phyloP scores from a whole-genome alignment of 2,329 filamentous ascomycete species.

The Penicillium sp. region DNA sequence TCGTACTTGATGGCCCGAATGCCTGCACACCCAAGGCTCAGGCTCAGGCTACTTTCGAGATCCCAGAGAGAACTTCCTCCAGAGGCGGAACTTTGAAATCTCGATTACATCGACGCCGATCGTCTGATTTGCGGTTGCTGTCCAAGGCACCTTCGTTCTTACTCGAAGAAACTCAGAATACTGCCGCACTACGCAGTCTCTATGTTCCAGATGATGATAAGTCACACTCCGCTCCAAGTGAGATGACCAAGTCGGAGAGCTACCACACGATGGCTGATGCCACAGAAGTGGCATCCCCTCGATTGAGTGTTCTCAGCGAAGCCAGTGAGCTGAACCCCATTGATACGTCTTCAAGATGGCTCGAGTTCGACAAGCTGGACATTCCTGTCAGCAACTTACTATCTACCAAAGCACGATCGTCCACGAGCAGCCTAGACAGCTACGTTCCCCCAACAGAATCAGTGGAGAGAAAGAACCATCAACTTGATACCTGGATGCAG shows the following conservation, averaged over 20 bases:
- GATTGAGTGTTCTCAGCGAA: slow-evolving; percentile 45
- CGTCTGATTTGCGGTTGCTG: slow-evolving; percentile 27
- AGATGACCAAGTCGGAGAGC: slow-evolving; percentile 36
- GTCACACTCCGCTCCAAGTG: slow-evolving; percentile 27
- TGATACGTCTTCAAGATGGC: slow-evolving; percentile 22
- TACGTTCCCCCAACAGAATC: slow-evolving; percentile 14
- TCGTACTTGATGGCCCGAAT: slow-evolving; percentile 27
- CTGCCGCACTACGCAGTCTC: slow-evolving; percentile 40
- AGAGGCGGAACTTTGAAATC: slow-evolving; percentile 23
- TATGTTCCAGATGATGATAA: slow-evolving; percentile 33
- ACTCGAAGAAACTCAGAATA: slow-evolving; percentile 35
- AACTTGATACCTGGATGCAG: slow-evolving; percentile 35
- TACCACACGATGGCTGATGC: slow-evolving; percentile 34
- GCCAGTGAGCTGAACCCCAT: slow-evolving; percentile 42
- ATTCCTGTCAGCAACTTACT: slow-evolving; percentile 28
- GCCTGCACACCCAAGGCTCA: slow-evolving; percentile 29
- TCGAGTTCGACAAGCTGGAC: slow-evolving; percentile 27
- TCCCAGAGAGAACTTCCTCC: slow-evolving; percentile 42
- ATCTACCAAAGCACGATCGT: slow-evolving; percentile 3
- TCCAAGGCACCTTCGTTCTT: slow-evolving; percentile 42
- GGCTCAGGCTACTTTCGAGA: slow-evolving; percentile 26
- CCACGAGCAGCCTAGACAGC: slow-evolving; percentile 15
- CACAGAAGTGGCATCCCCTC: slow-evolving; percentile 39
- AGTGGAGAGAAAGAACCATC: slow-evolving; percentile 22
- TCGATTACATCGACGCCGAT: slow-evolving; percentile 10